Evolutionary conservation across 225 moss, liverwort and hornwort species (phyloP).

Genomic region (Polytrichum formosum): DNA sequence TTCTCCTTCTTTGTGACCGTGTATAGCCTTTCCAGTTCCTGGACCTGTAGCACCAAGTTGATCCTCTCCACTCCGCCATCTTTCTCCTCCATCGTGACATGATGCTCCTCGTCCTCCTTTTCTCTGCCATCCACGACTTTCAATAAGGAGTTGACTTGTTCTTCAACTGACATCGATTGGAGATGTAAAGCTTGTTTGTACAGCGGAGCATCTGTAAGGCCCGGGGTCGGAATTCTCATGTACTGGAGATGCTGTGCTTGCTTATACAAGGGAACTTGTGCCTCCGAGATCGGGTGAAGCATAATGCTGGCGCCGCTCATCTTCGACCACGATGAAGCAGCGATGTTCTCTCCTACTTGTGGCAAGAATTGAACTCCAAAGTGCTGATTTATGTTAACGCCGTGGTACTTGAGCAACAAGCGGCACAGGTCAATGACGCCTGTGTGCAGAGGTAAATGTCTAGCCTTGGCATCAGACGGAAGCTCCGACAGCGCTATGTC

Average conservation of each 20-base stretch:
- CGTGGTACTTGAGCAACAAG: constrained; percentile 3
- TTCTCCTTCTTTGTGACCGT: constrained; percentile 1
- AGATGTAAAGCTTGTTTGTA: constrained; percentile 6
- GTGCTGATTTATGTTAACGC: constrained; percentile 1
- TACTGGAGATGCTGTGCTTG: constrained; percentile 10
- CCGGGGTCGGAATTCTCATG: neutral
- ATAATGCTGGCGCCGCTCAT: constrained; percentile 5
- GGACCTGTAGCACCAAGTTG: neutral
- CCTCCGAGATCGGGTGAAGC: constrained; percentile 3
- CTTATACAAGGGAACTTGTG: constrained; percentile 3
- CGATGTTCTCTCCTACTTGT: constrained; percentile 9
- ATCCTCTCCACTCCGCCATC: neutral
- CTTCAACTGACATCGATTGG: constrained; percentile 1
- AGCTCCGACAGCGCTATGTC: neutral
- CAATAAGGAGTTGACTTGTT: constrained; percentile 1
- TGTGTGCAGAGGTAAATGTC: neutral
- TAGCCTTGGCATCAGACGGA: constrained; percentile 3
- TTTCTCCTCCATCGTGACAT: neutral
- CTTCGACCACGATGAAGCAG: constrained; percentile 7
- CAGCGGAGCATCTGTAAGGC: neutral
- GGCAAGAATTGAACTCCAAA: constrained; percentile 5
- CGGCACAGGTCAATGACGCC: constrained; percentile 1
- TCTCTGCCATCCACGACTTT: constrained; percentile 1
- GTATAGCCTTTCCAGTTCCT: neutral
- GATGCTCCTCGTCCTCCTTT: neutral